Base-by-base conservation (phyloP, 768 basidiomycete genomes). In the Boletus edulis region DNA sequence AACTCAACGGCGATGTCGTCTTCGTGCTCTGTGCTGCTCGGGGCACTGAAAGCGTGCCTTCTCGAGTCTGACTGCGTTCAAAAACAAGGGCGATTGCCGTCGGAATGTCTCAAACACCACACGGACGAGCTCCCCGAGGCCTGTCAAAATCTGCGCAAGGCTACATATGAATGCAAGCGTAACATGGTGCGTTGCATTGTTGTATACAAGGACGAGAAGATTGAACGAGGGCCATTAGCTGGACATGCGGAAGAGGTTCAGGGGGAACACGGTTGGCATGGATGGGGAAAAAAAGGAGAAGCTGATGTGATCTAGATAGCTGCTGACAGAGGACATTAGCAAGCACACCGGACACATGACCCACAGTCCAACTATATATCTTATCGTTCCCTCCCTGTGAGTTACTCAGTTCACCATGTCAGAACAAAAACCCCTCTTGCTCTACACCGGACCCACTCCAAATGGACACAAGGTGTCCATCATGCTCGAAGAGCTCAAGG, bases 101-200 rank as follows among this genome's bases (percentile, higher is more conserved):
- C 91, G 0, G 88, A 91, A 32, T 96, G 94, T 71, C 78, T 96
- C 46, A 84, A 80, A 62, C 67, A 89, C 27, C 89, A 94, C 71
- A 74, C 72, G 22, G 75, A 85, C 51, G 87, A 92, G 58, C 78
- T 96, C 24, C 92, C 94, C 3, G 84, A 89, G 61, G 79, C 87
- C 62, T 96, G 94, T 68, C 82, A 84, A 67, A 80, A 83, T 27
- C 73, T 96, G 51, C 79, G 94, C 49, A 85, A 83, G 70, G 90
- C 91, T 12, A 85, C 89, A 1, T 94, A 89, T 62, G 91, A 95
- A 60, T 96, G 94, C 75, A 96, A 96, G 71, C 80, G 91, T 55
- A 90, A 87, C 41, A 89, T 92, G 89, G 91, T 92, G 55, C 55
- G 84, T 67, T 22, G 17, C 9, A 13, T 9, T 13, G 5, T 9